Base-by-base conservation (phyloP, 2,329 filamentous ascomycete species). In the Apiospora saccharicola region DNA sequence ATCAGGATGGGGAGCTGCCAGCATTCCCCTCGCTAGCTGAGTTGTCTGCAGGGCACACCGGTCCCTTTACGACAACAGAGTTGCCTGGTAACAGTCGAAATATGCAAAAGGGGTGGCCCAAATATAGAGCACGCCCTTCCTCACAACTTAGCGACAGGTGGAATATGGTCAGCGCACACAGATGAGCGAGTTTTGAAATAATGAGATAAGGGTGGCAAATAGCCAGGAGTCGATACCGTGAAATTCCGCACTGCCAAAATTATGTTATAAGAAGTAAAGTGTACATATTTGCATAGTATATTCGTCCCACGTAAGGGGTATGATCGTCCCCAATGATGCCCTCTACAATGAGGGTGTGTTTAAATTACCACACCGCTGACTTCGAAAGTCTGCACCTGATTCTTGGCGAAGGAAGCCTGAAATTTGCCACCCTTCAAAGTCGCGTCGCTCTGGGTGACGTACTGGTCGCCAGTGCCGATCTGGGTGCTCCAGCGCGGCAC, bases 351-450 rank as follows among this genome's bases (percentile, higher is more conserved):
- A 30, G 51, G 12, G 19, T n/a, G 19, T 10, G 34, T 4, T 43
- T 71, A 73, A 24, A 73, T 22, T 8, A 71, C 70, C 7, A 73
- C 70, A 30, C 57, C 47, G 46, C 26, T 51, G 4, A 84, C 72
- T 72, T 84, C 83, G 70, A 84, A 84, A 0, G 82, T 84, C 76
- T 83, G 81, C 3, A 84, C 79, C 71, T 76, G 75, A 51, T 80
- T 78, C 13, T 72, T 78, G 24, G 76, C 77, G 71, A 85, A 83
- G 14, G 78, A 79, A 5, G 80, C 80, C 80, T 80, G 81, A 70
- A 84, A 84, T 72, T 78, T 81, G 0, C 75, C 80, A 26, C 82
- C 81, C 47, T 74, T 79, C 2, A 84, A 74, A 0, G 79, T 83
- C 72, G 82, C 82, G 24, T 72, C 75, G 67, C 78, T 76, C 24